Base-by-base conservation (phyloP, 257 asterid genomes). In the Przewalskia tangutica region DNA sequence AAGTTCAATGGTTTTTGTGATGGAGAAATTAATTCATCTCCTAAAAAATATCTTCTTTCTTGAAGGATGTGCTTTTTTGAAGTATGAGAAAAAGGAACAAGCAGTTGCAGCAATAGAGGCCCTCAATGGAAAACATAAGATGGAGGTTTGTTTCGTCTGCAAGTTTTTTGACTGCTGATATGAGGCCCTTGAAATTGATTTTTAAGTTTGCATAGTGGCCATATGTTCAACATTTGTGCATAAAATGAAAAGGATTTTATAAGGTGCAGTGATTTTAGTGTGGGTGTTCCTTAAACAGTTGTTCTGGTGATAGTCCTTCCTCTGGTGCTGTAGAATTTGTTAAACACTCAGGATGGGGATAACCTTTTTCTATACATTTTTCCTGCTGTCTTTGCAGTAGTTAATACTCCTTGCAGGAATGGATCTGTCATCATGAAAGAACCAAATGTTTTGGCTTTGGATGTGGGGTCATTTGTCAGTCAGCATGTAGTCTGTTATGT, bases 11-110 rank as follows among this genome's bases (percentile, higher is more conserved):
- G 75, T 36, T 81, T 27, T 71, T 73, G 20, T 68, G 32, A 17
- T 32, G 76, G 23, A 50, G 48, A 51, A 50, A 23, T 50, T 50
- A 27, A 51, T 53, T 77, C 51, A 34, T 23, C 79, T 58, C 14
- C 62, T 27, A 53, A n/a, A 23, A 78, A 44, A 68, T 64, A 16
- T 34, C 56, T 60, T 83, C 36, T 75, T 81, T 54, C 9, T 82
- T 83, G 81, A 83, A 96, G 99, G 98, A 66, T 96, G 97, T 90
- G 99, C 99, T 77, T 94, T 96, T 86, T 75, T 96, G 79, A 96
- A 96, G 86, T 94, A 91, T 83, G 98, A 94, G 88, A 92, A 93
- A 23, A 94, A 91, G 85, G 97, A 94, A 79, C 97, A 96, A 89
- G 97, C 98, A 54, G 89, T 96, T 80, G 93, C 93, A 54, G 97